Evolutionary conservation across 352 stramenopile genomes (phyloP), one percentile per base, ranked within the genome.

Genomic region (Globisporangium spiculum): DNA sequence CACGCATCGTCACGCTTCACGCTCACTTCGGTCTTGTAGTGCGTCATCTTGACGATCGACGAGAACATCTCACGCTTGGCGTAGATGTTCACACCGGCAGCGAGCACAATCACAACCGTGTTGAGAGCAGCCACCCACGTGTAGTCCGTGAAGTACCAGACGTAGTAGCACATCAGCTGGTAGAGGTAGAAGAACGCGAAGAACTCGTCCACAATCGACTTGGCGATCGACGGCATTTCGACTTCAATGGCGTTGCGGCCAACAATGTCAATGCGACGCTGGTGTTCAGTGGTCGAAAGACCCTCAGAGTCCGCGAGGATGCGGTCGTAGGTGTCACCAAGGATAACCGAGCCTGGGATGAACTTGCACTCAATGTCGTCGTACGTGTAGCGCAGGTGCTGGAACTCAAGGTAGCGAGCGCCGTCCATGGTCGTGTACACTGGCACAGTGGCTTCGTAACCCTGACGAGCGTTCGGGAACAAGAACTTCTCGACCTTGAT

Each of bases 151-250:
- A 88, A 92, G 70, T 85, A 91, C 82, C 82, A 92, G 8, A 89
- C 81, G 80, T 84, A 79, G 88, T 98, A 79, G 77, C 92, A 77
- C 87, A 96, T 83, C 84, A 97, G 70, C 90, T 92, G 81, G 68
- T 92, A 92, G 61, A 92, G 80, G 73, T 92, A 91, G 67, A 91
- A 91, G 58, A 92, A 78, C 1, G 77, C 71, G 60, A 91, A 90
- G 60, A 91, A 80, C 65, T 92, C 84, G 64, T 91, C 68, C 4
- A 86, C 76, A 46, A 91, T 38, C 41, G 80, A 89, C 44, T 76
- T 74, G 52, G 53, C 58, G 60, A 80, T 70, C 30, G 80, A 82
- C 26, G 84, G 81, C 82, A 92, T 89, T 58, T 82, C 71, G 20
- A 92, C 80, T 32, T 84, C 71, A 34, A 92, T 86, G 44, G 80